Evolutionary conservation across 2,329 filamentous ascomycete genomes (phyloP).

Genomic region (Hymenoscyphus fructigenus): DNA sequence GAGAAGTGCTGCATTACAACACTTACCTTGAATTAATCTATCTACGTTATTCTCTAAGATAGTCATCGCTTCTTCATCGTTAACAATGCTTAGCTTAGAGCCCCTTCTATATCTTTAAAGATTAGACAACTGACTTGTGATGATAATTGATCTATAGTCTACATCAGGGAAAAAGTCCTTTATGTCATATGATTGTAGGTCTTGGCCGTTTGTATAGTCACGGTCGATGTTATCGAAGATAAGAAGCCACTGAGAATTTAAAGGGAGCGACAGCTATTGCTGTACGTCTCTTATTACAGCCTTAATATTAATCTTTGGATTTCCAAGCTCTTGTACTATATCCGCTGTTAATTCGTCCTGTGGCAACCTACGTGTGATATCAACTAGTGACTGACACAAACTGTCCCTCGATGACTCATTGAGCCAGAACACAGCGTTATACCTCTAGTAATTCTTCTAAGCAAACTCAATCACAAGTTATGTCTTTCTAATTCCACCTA

Average conservation of each 20-base stretch:
- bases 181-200: slow-evolving; percentile 17
- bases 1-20: no score
- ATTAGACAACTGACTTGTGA: slow-evolving; percentile 22
- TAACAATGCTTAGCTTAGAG: slow-evolving; percentile 11
- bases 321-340: slow-evolving; percentile 6
- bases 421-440: slow-evolving; percentile 45
- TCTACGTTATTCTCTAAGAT: slow-evolving; percentile 16
- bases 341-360: slow-evolving; percentile 12
- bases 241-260: slow-evolving; percentile 38
- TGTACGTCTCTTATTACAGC: slow-evolving; percentile 14
- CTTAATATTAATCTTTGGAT: slow-evolving; percentile 11
- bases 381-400: slow-evolving; percentile 39
- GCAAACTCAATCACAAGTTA: slow-evolving; percentile 38
- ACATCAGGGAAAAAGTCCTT: slow-evolving; percentile 13
- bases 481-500: slow-evolving; percentile 36
- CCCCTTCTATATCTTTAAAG: slow-evolving; percentile 15
- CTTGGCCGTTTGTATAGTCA: slow-evolving; percentile 9
- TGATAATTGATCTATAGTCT: slow-evolving; percentile 21
- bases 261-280: slow-evolving; percentile 13
- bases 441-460: slow-evolving; percentile 37
- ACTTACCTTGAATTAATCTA: slow-evolving; percentile 10
- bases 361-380: slow-evolving; percentile 12
- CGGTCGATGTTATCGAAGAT: slow-evolving; percentile 40
- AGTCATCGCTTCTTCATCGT: slow-evolving; percentile 11
- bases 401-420: slow-evolving; percentile 41